Evolutionary conservation across 768 basidiomycete genomes (phyloP).

Genomic region (Macrolepiota albuminosa): DNA sequence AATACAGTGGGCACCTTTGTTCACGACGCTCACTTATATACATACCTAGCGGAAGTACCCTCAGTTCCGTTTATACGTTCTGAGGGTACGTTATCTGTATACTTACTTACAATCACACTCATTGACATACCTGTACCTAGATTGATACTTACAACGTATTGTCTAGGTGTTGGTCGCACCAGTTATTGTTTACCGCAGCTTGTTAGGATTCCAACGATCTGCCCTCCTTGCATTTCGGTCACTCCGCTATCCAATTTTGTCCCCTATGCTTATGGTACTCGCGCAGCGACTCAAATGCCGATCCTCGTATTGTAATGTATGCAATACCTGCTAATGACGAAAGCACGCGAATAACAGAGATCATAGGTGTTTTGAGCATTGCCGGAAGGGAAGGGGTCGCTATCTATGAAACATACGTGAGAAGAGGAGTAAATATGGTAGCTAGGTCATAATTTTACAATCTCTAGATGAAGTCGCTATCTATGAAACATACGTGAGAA

Average conservation of each 20-base stretch:
- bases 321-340: constrained; percentile 99
- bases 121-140: too few species aligned
- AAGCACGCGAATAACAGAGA: constrained; percentile 82
- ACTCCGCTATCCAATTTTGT: constrained; percentile 80
- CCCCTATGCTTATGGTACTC: constrained; percentile 90
- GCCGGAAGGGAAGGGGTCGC: constrained; percentile 75
- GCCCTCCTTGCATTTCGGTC: constrained; percentile 93
- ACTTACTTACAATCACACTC: too few species aligned
- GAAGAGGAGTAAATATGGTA: constrained; percentile 12
- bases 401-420: constrained; percentile 29
- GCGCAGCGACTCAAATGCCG: constrained; percentile 91
- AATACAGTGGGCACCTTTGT: too few species aligned
- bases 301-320: constrained; percentile 96
- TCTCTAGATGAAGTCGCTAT: constrained; percentile 32
- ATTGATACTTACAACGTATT: too few species aligned
- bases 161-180: too few species aligned
- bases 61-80: too few species aligned
- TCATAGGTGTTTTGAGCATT: constrained; percentile 87
- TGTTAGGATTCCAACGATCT: constrained; percentile 20
- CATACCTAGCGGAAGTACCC: too few species aligned
- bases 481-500: constrained; percentile 22
- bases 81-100: too few species aligned
- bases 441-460: constrained; percentile 7
- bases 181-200: too few species aligned
- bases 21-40: too few species aligned